Conservation (phyloP, 163 green algal species). For the Prototheca cutis region DNA sequence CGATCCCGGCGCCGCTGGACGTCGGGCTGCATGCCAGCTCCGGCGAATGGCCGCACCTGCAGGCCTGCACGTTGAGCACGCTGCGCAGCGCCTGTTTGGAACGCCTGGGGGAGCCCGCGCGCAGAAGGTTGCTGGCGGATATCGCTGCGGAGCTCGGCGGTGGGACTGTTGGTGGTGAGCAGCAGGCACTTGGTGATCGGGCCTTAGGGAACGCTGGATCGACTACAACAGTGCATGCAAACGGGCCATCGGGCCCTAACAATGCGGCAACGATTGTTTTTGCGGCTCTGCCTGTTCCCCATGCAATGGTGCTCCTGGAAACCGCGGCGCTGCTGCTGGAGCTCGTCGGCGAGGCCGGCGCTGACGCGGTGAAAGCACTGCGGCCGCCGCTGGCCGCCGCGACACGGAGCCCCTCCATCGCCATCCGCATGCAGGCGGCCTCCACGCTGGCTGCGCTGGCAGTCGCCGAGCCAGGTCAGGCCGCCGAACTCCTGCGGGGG, state of each 20-base stretch:
- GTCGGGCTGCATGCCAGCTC: slow-evolving; percentile 34
- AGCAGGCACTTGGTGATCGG: too few relatives aligned
- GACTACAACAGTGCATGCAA: too few relatives aligned
- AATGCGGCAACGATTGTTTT: too few relatives aligned
- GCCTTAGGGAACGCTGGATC: too few relatives aligned
- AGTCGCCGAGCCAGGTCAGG: slow-evolving; percentile 45
- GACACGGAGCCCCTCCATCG: slow-evolving; percentile 12
- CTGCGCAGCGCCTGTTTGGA: slow-evolving; percentile 62
- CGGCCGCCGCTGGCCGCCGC: slow-evolving; percentile 23
- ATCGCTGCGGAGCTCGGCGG: too few relatives aligned
- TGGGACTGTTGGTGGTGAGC: too few relatives aligned
- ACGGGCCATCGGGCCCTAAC: too few relatives aligned
- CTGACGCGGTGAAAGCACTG: slow-evolving; percentile 18
- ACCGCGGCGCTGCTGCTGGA: slow-evolving; percentile 54
- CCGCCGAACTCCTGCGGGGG: slow-evolving; percentile 40
- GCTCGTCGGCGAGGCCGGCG: slow-evolving; percentile 53
- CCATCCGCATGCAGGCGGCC: slow-evolving; percentile 58
- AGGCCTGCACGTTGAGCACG: slow-evolving; percentile 70
- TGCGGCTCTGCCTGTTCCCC: too few relatives aligned
- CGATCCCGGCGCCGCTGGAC: slow-evolving; percentile 20
- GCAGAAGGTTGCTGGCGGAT: slow-evolving; percentile 57
- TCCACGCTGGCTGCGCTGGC: slow-evolving; percentile 56
- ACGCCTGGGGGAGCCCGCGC: slow-evolving; percentile 57
- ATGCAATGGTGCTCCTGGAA: slow-evolving; percentile 46
- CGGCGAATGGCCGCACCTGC: slow-evolving; percentile 59